Evolutionary conservation across 495 filamentous ascomycete genomes (phyloP).

Genomic region (Staphylotrichum tortipilum): DNA sequence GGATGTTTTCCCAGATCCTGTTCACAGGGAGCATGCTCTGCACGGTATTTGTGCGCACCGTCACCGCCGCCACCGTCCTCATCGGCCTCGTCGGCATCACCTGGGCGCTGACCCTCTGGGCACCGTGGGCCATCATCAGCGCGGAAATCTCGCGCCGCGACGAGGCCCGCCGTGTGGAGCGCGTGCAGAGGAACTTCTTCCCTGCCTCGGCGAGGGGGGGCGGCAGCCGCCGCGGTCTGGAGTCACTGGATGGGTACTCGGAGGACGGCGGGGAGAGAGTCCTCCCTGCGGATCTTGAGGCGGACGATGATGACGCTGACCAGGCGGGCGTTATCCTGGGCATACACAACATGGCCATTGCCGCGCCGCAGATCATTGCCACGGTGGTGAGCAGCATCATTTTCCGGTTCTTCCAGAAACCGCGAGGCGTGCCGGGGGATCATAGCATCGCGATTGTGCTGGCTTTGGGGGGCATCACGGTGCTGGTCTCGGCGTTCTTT

Average conservation of each 20-base stretch:
- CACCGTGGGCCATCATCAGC: constrained; percentile 84
- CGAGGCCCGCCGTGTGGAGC: constrained; percentile 50
- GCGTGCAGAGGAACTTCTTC: constrained; percentile 15
- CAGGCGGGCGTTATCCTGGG: constrained; percentile 86
- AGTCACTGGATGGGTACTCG: constrained; percentile 23
- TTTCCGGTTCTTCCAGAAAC: constrained; percentile 74
- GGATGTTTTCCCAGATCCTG: constrained; percentile 71
- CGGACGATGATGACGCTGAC: constrained; percentile 46
- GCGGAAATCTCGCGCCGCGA: constrained; percentile 77
- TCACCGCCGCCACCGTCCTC: constrained; percentile 58
- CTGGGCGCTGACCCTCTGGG: constrained; percentile 87
- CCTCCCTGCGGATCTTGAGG: too few species aligned
- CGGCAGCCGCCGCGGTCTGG: constrained; percentile 7
- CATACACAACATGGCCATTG: constrained; percentile 86
- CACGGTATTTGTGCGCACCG: constrained; percentile 65
- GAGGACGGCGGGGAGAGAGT: constrained; percentile 17
- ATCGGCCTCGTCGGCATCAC: constrained; percentile 74
- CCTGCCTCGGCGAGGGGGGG: too few species aligned
- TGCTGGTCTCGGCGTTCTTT: constrained; percentile 66
- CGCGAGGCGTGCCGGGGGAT: constrained; percentile 71
- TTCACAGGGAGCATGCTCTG: constrained; percentile 71
- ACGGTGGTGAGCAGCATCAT: constrained; percentile 73
- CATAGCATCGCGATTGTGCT: constrained; percentile 79
- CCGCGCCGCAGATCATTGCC: constrained; percentile 79
- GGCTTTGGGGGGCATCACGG: constrained; percentile 68